A percentile compares a stretch with the other conserved stretches of the same genome.
These are phyloP conservation scores for Salix purpurea DNA, from an alignment of 345 rosid genomes.

Conservation along the genomic window DNA sequence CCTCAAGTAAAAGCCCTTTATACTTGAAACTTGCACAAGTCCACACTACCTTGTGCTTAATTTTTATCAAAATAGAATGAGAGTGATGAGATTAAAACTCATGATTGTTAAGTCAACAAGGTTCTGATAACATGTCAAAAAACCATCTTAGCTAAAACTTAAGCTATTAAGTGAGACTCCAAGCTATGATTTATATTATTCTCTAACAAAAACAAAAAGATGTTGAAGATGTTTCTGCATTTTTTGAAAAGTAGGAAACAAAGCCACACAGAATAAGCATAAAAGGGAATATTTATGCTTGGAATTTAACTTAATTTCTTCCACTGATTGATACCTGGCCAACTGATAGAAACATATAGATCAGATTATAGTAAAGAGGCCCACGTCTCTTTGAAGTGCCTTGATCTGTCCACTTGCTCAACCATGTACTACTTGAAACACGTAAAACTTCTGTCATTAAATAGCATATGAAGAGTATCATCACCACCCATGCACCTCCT, in stretches of 20 bases:
- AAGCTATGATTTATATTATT: too few species aligned
- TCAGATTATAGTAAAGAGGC: constrained; percentile 64
- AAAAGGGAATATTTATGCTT: not conserved
- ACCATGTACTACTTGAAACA: constrained; percentile 94
- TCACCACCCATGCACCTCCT: constrained; percentile 95
- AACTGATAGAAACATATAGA: constrained; percentile 68
- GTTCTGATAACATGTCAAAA: too few species aligned
- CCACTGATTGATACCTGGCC: constrained; percentile 60
- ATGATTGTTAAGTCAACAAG: too few species aligned
- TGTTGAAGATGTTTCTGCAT: not conserved
- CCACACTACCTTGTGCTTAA: too few species aligned
- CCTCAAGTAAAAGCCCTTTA: too few species aligned
- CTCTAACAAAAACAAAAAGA: not conserved
- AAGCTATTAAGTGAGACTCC: too few species aligned
- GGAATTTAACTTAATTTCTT: not conserved
- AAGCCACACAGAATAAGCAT: not conserved
- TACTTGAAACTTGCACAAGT: too few species aligned
- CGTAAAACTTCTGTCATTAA: constrained; percentile 71
- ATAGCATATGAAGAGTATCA: constrained; percentile 70
- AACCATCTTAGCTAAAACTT: too few species aligned
- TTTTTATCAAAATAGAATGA: too few species aligned
- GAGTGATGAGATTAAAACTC: too few species aligned
- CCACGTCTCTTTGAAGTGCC: constrained; percentile 48
- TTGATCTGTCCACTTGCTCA: constrained; percentile 92
- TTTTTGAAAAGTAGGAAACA: not conserved